Evolutionary conservation across 306 rosid genomes (phyloP).

Genomic region (Vicia faba): DNA sequence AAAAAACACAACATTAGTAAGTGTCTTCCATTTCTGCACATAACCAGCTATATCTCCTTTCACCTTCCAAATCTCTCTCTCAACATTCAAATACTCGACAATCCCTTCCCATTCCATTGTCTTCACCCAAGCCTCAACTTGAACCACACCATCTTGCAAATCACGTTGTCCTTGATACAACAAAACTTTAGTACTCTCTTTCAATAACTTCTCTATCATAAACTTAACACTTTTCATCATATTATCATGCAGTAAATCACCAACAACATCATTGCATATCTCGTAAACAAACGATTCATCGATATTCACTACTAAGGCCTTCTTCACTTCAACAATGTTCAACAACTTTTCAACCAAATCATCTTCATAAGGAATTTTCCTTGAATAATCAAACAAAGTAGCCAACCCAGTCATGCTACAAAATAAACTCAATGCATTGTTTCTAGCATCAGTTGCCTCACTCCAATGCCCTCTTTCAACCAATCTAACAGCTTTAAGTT

Average conservation of each 20-base stretch:
- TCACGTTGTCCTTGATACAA: constrained; percentile 72
- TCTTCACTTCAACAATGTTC: constrained; percentile 45
- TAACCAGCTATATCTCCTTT: constrained; percentile 67
- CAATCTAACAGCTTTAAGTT: constrained; percentile 50
- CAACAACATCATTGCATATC: constrained; percentile 53
- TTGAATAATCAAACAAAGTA: constrained; percentile 61
- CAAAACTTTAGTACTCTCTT: constrained; percentile 52
- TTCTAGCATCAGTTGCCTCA: constrained; percentile 51
- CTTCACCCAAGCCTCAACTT: constrained; percentile 74
- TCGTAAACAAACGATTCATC: constrained; percentile 47
- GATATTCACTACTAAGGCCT: constrained; percentile 53
- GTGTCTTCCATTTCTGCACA: constrained; percentile 72
- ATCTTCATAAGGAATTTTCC: constrained; percentile 42
- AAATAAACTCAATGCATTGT: constrained; percentile 16
- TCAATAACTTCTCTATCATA: constrained; percentile 63
- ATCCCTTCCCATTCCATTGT: constrained; percentile 72
- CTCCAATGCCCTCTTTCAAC: constrained; percentile 48
- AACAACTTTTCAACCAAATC: constrained; percentile 47
- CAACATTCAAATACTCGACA: constrained; percentile 49
- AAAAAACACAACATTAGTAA: constrained; percentile 69
- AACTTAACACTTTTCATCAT: constrained; percentile 81
- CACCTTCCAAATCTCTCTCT: constrained; percentile 71
- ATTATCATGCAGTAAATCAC: constrained; percentile 46
- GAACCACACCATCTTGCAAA: constrained; percentile 64
- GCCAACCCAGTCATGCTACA: constrained; percentile 68